phyloP scores from a whole-genome alignment of 2,329 filamentous ascomycete species.

The Cordyceps cicadae region DNA sequence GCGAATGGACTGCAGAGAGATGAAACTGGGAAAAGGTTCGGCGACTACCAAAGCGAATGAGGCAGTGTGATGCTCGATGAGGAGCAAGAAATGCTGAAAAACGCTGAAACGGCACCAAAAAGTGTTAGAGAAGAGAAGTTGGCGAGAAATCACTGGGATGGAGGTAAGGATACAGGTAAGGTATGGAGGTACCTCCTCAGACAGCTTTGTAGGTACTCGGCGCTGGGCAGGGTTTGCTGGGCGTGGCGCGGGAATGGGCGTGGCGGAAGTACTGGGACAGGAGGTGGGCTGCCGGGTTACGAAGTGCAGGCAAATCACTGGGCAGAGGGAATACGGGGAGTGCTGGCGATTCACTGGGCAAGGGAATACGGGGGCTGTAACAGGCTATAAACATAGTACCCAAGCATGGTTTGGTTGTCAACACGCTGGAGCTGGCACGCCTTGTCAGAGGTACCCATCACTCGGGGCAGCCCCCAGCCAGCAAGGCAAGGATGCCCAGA shows the following conservation, averaged over 20 bases:
- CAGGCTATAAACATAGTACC: neutral
- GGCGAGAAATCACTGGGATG: neutral
- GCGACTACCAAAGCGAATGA: conserved; percentile 53
- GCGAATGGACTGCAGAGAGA: neutral
- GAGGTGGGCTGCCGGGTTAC: neutral
- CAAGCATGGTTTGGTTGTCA: neutral
- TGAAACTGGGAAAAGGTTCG: conserved; percentile 26
- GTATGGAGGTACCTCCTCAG: too few relatives aligned
- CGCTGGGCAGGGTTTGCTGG: neutral
- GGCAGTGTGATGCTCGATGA: conserved; percentile 25
- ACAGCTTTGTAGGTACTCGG: too few relatives aligned
- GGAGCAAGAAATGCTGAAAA: conserved; percentile 15
- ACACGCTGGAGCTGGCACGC: neutral
- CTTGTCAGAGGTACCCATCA: too few relatives aligned
- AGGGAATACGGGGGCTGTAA: neutral
- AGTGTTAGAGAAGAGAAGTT: neutral
- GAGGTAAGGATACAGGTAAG: neutral
- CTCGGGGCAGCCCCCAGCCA: neutral
- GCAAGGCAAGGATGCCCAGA: neutral
- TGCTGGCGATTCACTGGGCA: neutral
- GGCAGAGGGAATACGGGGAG: neutral
- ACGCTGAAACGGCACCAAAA: neutral
- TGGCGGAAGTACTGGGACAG: neutral
- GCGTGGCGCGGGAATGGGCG: neutral
- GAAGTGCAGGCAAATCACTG: neutral